Evolutionary conservation across 495 filamentous ascomycete genomes (phyloP), one percentile per base, ranked within the genome.

Genomic region (Aspergillus indologenus): DNA sequence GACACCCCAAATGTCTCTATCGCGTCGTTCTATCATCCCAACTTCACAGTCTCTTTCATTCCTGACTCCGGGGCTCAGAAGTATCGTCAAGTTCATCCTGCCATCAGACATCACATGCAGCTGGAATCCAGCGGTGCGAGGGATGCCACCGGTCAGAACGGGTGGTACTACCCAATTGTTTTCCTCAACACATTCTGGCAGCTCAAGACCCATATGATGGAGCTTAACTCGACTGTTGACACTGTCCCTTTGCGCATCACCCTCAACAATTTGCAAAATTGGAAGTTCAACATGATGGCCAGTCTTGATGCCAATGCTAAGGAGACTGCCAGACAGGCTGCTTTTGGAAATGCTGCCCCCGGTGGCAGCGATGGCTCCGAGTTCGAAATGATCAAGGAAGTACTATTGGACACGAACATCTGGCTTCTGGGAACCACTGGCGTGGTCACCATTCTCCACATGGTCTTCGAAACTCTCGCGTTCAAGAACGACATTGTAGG

Each of bases 171-270:
- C 69, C 94, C 94, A 5, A 86, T 96, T 55, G 71, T 96, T 26
- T 98, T 87, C 68, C 71, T 92, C 71, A 98, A 98, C 72, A 94
- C 91, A 5, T 98, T 98, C 77, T 98, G 94, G 94, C 91, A 97
- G 73, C 79, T 98, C 62, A 88, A 82, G 68, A 83, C 81, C 58
- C 92, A 98, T 60, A 98, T 97, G 94, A 88, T 80, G 24, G 82
- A 94, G 60, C 75, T 98, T 18, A 98, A 98, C 73, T 86, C 86
- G n/a, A 98, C 94, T 0, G 90, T 97, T 65, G 85, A 85, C 66
- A 82, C 76, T 7, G 77, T 98, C 8, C 93, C 93, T 4, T 75
- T 98, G 58, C 89, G 89, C 47, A 90, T 98, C 65, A 86, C 87
- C 21, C 80, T 98, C 47, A 85, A 87, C 71, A 92, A 93, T 63